Base-by-base conservation (phyloP, 371 early-diverging fungal genomes). In the Rhizopus arrhizus region DNA sequence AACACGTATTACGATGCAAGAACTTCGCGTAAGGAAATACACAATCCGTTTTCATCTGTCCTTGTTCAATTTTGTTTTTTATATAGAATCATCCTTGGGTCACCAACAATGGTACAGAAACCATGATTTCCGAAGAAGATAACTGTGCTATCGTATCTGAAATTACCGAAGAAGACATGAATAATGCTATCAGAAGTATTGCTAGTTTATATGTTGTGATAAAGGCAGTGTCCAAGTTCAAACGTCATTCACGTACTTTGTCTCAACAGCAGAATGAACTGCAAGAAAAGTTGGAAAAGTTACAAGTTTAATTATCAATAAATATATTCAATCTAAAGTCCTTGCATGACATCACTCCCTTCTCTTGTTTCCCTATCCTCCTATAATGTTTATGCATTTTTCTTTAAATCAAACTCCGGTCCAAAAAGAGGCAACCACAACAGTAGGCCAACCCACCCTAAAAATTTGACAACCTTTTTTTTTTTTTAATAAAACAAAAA, bases 111-210 rank as follows among this genome's bases (percentile, higher is more conserved):
- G 94, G 91, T 57, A 62, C 54, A 7, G 78, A 80, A 3, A 82
- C 84, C 15, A 77, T 95, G 59, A 73, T 81, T 40, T 85, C 87
- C 66, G 89, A 89, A 61, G 89, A 89, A 60, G 95, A 96, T 75
- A 89, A 83, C 66, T 65, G 71, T 56, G 78, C 84, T 62, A 66
- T 82, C 62, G 84, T 93, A 38, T 74, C 84, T 32, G 88, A 90
- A 36, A 81, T 95, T 55, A 95, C 96, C 0, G 91, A 93, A 51
- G 90, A 91, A 55, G 96, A 97, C 59, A 73, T 94, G 56, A 78
- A 83, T 43, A 75, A 77, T 47, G 95, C 94, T 34, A 88, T 96
- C 61, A 85, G 85, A 53, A 86, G 80, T 47, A 83, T 91, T 66
- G 73, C 72, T 13, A 77, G 72, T 64, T 75, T 81, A 33, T 78